phyloP scores from a whole-genome alignment of 1,284 basidiomycete species.

The Irpex lacteus region DNA sequence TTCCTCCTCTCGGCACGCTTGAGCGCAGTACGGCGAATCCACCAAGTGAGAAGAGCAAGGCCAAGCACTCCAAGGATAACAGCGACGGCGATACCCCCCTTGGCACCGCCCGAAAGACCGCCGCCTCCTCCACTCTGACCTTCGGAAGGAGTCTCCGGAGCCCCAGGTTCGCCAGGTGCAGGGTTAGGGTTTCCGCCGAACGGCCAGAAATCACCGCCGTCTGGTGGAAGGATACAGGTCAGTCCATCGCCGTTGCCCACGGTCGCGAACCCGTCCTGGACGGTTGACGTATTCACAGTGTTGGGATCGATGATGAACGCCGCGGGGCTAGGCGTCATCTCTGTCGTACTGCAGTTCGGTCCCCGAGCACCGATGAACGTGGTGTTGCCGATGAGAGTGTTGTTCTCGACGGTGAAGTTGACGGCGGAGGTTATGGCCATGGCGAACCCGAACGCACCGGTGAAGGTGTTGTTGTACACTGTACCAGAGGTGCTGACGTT shows the following conservation, averaged over 20 bases:
- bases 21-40: constrained; percentile 47
- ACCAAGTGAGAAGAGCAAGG: constrained; percentile 41
- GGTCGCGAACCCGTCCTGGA: constrained; percentile 51
- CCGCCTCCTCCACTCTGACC: constrained; percentile 10
- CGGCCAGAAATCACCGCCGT: constrained; percentile 72
- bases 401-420: constrained; percentile 68
- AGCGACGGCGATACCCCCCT: constrained; percentile 55
- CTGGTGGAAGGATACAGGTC: constrained; percentile 65
- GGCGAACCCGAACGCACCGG: constrained; percentile 71
- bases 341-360: constrained; percentile 60
- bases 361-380: constrained; percentile 75
- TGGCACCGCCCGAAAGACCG: constrained; percentile 33
- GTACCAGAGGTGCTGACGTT: constrained; percentile 61
- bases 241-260: constrained; percentile 56
- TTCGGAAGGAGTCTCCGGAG: constrained; percentile 13
- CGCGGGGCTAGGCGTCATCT: constrained; percentile 49
- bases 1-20: constrained; percentile 9
- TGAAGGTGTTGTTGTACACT: constrained; percentile 64
- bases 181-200: constrained; percentile 52
- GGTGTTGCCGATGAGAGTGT: constrained; percentile 66
- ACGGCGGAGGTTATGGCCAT: constrained; percentile 63
- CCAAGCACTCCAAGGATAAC: constrained; percentile 46
- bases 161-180: constrained; percentile 12
- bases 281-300: constrained; percentile 37
- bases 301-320: constrained; percentile 58